A percentile compares a stretch with the other conserved stretches of the same genome.
phyloP scores from a whole-genome alignment of 2,329 filamentous ascomycete genomes.

The Microcera coccophila region DNA sequence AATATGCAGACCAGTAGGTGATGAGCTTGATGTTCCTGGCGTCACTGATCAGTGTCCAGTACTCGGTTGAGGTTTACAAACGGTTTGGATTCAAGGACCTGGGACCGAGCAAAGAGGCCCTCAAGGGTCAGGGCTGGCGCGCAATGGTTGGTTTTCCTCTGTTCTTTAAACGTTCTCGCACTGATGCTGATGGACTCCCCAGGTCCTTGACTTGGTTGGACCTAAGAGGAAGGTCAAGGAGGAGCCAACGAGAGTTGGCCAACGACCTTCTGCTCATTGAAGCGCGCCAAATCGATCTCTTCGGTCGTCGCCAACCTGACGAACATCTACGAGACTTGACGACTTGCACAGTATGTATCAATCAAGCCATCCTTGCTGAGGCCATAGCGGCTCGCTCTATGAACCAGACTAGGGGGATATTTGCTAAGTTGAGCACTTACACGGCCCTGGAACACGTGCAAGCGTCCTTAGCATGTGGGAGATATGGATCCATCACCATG shows the following conservation, averaged over 20 bases:
- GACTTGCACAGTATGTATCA: too few species aligned
- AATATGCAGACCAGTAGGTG: constrained; percentile 66
- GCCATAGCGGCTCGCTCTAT: too few species aligned
- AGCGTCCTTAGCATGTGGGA: too few species aligned
- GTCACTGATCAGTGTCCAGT: constrained; percentile 33
- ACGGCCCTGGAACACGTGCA: too few species aligned
- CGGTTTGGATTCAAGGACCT: constrained; percentile 67
- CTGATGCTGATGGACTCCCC: background rate
- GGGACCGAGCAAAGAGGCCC: constrained; percentile 65
- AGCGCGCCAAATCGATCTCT: too few species aligned
- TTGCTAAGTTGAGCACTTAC: too few species aligned
- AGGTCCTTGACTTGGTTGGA: constrained; percentile 24
- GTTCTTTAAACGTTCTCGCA: background rate
- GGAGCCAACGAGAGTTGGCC: constrained; percentile 19
- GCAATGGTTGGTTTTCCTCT: constrained; percentile 61
- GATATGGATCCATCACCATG: too few species aligned
- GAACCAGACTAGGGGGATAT: too few species aligned
- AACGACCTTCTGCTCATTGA: constrained; percentile 1
- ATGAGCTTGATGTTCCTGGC: background rate
- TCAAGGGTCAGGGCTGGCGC: constrained; percentile 76
- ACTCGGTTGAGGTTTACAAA: constrained; percentile 71
- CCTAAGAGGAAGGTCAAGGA: constrained; percentile 25
- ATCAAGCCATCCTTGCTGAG: too few species aligned
- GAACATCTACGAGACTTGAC: too few species aligned
- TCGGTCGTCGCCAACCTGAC: too few species aligned